phyloP scores from a whole-genome alignment of 23 red algal species.

The Gracilaria vermiculophylla region DNA sequence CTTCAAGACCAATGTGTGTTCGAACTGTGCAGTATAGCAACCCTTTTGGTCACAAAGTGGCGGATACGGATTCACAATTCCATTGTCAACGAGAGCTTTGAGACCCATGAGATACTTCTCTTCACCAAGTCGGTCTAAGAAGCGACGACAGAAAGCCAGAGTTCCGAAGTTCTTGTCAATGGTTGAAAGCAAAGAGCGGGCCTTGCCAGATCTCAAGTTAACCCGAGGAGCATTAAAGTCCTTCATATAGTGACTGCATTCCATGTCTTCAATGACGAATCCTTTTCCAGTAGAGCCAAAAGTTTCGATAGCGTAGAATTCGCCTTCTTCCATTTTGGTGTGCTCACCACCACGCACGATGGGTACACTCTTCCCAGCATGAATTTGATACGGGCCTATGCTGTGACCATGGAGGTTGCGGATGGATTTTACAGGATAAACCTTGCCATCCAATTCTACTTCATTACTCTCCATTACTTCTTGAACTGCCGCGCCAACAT shows the following conservation, averaged over 20 bases:
- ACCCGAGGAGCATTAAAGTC: conserved; percentile 85
- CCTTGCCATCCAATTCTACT: conserved; percentile 94
- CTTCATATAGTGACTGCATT: conserved; percentile 99
- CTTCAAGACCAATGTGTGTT: conserved; percentile 92
- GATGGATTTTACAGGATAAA: conserved; percentile 80
- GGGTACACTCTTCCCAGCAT: conserved; percentile 98
- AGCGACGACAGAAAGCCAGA: conserved; percentile 97
- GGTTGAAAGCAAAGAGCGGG: conserved; percentile 80
- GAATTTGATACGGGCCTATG: conserved; percentile 96
- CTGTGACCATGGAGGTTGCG: conserved; percentile 98
- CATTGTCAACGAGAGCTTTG: conserved; percentile 87
- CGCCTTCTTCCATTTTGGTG: conserved; percentile 96
- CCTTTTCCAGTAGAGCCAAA: conserved; percentile 98
- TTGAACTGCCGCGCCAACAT: conserved; percentile 94
- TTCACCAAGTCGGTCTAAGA: conserved; percentile 96
- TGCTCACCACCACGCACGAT: conserved; percentile 91
- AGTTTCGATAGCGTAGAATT: conserved; percentile 99
- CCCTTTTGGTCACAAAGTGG: conserved; percentile 92
- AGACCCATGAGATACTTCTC: conserved; percentile 95
- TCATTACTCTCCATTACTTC: conserved; percentile 99
- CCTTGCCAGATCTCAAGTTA: conserved; percentile 79
- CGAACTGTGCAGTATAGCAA: conserved; percentile 97
- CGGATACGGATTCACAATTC: conserved; percentile 94
- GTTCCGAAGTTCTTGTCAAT: conserved; percentile 99
- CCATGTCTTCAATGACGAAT: conserved; percentile 87